Conservation (phyloP, 192 early-diverging fungal species). For the Martensiomyces pterosporus region DNA sequence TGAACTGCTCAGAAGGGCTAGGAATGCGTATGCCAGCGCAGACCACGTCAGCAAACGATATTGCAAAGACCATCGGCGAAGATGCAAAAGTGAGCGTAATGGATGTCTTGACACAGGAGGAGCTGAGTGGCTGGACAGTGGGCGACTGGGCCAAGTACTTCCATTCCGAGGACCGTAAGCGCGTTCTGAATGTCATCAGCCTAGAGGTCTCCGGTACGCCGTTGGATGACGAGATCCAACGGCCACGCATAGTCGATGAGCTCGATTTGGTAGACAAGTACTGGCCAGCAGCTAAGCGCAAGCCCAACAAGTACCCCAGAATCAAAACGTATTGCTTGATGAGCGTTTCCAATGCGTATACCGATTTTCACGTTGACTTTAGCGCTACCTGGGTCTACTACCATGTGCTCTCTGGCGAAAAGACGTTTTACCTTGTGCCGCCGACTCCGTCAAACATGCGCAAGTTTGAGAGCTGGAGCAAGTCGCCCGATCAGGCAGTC, state of each 20-base stretch:
- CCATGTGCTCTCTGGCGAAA: slow-evolving; percentile 80
- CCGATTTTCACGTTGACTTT: slow-evolving; percentile 89
- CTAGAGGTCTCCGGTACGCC: slow-evolving; percentile 77
- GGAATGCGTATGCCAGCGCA: slow-evolving; percentile 76
- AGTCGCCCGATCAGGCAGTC: slow-evolving; percentile 67
- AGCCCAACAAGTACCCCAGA: slow-evolving; percentile 70
- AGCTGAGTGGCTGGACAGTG: slow-evolving; percentile 72
- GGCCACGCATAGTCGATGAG: slow-evolving; percentile 78
- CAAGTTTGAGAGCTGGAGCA: slow-evolving; percentile 88
- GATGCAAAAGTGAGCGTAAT: slow-evolving; percentile 80
- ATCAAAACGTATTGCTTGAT: slow-evolving; percentile 91
- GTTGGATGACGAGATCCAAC: slow-evolving; percentile 59
- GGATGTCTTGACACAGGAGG: slow-evolving; percentile 87
- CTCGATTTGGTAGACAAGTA: slow-evolving; percentile 85
- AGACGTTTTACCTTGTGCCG: slow-evolving; percentile 85
- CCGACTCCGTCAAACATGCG: slow-evolving; percentile 79
- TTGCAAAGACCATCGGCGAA: slow-evolving; percentile 54
- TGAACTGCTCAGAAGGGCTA: slow-evolving; percentile 63
- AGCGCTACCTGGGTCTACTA: slow-evolving; percentile 86
- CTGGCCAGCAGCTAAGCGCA: slow-evolving; percentile 68
- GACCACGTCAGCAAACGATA: slow-evolving; percentile 57
- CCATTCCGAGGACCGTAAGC: slow-evolving; percentile 53
- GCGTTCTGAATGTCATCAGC: slow-evolving; percentile 84
- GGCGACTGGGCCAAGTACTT: slow-evolving; percentile 84
- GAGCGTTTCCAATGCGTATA: slow-evolving; percentile 88